A percentile compares a stretch with the other conserved stretches of the same genome.
Evolutionary conservation across 352 stramenopile species (phyloP).

Genomic region (Phytopythium mirpurense): DNA sequence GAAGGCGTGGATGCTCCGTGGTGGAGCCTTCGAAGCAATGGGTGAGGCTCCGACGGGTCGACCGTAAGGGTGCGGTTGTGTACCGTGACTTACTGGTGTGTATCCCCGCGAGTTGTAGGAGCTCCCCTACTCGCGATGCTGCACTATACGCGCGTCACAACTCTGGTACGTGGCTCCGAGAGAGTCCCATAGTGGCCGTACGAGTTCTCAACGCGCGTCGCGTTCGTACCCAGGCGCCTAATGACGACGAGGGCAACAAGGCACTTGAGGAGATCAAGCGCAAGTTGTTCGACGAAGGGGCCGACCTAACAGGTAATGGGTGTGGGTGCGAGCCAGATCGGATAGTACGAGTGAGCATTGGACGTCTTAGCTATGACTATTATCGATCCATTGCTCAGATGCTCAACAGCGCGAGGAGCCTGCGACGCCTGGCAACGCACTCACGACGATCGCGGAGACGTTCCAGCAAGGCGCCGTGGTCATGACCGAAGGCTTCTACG

Average conservation of each 20-base stretch:
- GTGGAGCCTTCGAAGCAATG: conserved; percentile 51
- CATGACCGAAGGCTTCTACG: conserved; percentile 57
- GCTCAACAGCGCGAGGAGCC: background rate
- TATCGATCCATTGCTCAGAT: background rate
- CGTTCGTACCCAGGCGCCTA: background rate
- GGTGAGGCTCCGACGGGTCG: conserved; percentile 2
- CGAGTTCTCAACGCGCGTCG: background rate
- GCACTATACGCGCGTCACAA: conserved; percentile 55
- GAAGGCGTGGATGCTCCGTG: conserved; percentile 44
- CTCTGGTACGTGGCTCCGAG: conserved; percentile 21
- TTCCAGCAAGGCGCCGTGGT: conserved; percentile 57
- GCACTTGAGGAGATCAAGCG: background rate
- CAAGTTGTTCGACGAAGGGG: background rate
- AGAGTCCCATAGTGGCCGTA: background rate
- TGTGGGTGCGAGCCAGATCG: background rate
- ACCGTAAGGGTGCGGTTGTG: background rate
- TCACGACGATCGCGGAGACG: conserved; percentile 25
- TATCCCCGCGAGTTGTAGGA: conserved; percentile 6
- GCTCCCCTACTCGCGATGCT: conserved; percentile 59
- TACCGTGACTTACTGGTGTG: background rate
- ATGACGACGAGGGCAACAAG: background rate
- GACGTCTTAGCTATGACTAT: no score
- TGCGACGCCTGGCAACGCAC: conserved; percentile 9
- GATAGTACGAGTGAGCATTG: no score
- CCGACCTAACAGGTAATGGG: background rate